Evolutionary conservation across 768 basidiomycete species (phyloP).

Genomic region (Amanita fuliginea): DNA sequence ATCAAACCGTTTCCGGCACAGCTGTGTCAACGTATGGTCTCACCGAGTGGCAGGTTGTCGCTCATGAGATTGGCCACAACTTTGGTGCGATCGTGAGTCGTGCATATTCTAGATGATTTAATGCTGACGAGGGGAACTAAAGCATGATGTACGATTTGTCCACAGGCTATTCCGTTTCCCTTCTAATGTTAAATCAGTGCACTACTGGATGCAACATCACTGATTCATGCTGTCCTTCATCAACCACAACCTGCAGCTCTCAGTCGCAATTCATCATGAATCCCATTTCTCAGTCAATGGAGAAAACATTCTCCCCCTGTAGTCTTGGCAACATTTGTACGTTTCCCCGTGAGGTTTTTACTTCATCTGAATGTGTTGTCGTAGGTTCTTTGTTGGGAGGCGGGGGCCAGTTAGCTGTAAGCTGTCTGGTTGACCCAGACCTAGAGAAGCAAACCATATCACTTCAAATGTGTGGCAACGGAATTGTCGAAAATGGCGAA

Average conservation of each 20-base stretch:
- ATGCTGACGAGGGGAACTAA: constrained; percentile 11
- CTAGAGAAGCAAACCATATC: constrained; percentile 35
- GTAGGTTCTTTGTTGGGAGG: constrained; percentile 56
- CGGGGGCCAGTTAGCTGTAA: constrained; percentile 40
- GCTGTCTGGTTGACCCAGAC: constrained; percentile 58
- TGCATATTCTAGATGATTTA: constrained; percentile 4
- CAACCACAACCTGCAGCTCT: constrained; percentile 48
- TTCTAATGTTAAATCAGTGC: constrained; percentile 32
- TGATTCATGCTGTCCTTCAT: constrained; percentile 60
- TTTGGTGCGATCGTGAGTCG: constrained; percentile 77
- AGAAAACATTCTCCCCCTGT: constrained; percentile 68
- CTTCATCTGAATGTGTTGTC: background rate
- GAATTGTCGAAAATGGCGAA: constrained; percentile 74
- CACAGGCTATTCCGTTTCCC: constrained; percentile 5
- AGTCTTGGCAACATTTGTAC: constrained; percentile 78
- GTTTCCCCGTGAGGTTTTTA: constrained; percentile 13
- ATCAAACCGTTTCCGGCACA: constrained; percentile 60
- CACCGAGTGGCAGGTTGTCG: constrained; percentile 75
- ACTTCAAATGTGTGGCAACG: constrained; percentile 73
- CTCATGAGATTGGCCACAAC: constrained; percentile 81
- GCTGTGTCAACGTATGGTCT: constrained; percentile 70
- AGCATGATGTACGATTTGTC: constrained; percentile 44
- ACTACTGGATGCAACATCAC: constrained; percentile 48
- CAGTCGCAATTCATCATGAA: constrained; percentile 73
- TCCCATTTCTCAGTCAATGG: constrained; percentile 53